Base-by-base conservation (phyloP, 2,329 filamentous ascomycete genomes). In the Nemania sp. region DNA sequence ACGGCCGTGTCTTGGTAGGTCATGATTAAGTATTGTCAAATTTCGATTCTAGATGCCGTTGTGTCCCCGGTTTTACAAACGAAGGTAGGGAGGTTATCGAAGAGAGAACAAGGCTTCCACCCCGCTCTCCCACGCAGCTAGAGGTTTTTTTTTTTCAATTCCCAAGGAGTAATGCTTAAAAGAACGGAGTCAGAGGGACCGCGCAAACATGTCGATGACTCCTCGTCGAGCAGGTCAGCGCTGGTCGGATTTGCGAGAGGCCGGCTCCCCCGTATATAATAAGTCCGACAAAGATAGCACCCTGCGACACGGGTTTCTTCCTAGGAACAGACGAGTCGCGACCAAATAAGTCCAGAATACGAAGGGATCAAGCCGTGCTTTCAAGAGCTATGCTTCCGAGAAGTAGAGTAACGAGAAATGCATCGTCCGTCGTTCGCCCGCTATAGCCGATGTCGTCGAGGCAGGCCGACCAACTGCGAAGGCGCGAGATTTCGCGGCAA, bases 21-120 rank as follows among this genome's bases (percentile, higher is more conserved):
- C 49, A 62, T 61, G 26, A 41, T 51, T 27, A n/a, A n/a, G n/a
- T n/a, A 41, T 41, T 41, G 24, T 52, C 13, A 51, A 55, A 24
- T n/a, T 35, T 54, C 60, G 38, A 29, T 18, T 27, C 13, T 2
- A 22, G 45, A 49, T 49, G 15, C n/a, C 15, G 26, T 52, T 18
- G 11, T 15, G 29, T 13, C 49, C 38, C 11, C 11, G 15, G 47
- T 11, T 1, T 10, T 10, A 15, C 24, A 24, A 52, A 27, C 49
- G n/a, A 29, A 26, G 11, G 22, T 10, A 29, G 2, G 45, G 26
- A 22, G 24, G n/a, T n/a, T 35, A 20, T 54, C 26, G 13, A 47
- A 10, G 18, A 45, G 49, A 26, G 20, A 35, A 35, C 26, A 54
- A 20, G n/a, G 26, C 27, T 47, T 38, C 38, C 11, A 20, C 51